A percentile compares a stretch with the other conserved stretches of the same genome.
Evolutionary conservation across 2,329 filamentous ascomycete genomes (phyloP).

Genomic region (Alternaria solani): DNA sequence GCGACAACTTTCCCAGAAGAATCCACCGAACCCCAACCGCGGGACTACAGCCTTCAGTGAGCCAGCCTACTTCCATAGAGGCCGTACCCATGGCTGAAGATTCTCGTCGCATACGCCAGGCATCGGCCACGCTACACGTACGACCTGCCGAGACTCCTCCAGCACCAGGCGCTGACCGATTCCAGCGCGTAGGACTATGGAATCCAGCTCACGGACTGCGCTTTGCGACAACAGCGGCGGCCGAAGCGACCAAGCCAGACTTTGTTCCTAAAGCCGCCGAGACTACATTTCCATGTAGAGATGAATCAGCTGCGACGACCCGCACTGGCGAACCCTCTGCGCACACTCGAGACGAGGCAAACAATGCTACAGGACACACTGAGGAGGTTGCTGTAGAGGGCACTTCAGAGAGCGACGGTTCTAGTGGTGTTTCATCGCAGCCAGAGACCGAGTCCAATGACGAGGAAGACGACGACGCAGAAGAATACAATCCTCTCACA

Average conservation of each 20-base stretch:
- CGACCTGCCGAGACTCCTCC: not conserved
- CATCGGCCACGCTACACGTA: conserved; percentile 10
- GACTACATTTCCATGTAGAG: not conserved
- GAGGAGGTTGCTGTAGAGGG: not conserved
- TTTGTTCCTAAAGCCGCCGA: not conserved
- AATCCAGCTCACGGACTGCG: conserved; percentile 14
- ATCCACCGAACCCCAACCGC: not conserved
- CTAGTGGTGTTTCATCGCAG: not conserved
- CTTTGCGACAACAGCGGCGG: conserved; percentile 17
- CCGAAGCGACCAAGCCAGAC: not conserved
- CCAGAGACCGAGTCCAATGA: conserved; percentile 7
- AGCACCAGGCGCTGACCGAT: not conserved
- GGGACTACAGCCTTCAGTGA: not conserved
- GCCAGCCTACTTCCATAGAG: not conserved
- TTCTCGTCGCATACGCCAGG: not conserved
- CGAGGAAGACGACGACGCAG: conserved; percentile 18
- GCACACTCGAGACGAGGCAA: not conserved
- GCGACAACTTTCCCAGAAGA: conserved; percentile 9
- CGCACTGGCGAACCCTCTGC: not conserved
- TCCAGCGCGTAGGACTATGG: conserved; percentile 13
- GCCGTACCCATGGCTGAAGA: not conserved
- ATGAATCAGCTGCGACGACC: not conserved
- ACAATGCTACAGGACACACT: not conserved
- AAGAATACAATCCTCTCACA: conserved; percentile 34
- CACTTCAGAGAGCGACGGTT: not conserved